Base-by-base conservation (phyloP, 2,329 filamentous ascomycete species). In the Microdochium paspali region DNA sequence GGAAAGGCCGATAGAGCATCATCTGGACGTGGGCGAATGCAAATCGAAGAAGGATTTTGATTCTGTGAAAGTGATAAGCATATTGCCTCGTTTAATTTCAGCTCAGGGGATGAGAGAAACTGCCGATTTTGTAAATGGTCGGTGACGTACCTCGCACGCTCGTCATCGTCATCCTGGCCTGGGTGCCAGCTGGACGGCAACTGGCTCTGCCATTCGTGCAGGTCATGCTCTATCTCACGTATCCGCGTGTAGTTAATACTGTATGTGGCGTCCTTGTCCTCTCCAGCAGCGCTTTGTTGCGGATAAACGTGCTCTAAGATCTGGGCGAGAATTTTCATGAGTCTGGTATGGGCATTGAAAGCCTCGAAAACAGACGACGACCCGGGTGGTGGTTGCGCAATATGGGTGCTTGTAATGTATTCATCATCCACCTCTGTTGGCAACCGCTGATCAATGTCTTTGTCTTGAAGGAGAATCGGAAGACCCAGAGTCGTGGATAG, bases 11-110 rank as follows among this genome's bases (percentile, higher is more conserved):
- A 58, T 90, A 90, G 1, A 90, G 67, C 61, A 90, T 80, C 58
- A 90, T 80, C 58, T 90, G 86, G 3, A 88, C 84, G 57, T 90
- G 85, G 1, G 84, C 84, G 61, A 87, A 90, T 13, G 82, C 77
- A 62, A 90, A 82, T 30, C 85, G 76, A 18, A 90, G 70, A 25
- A 89, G 70, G 50, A 88, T 85, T 49, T 87, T 84, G 9, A 78
- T 70, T 7, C 74, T 76, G 44, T 24, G 24, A 6, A 20, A 25
- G 7, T 4, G 1, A 13, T 12, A 7, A 12, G 6, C 20, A 23
- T 44, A n/a, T n/a, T n/a, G n/a, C n/a, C n/a, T n/a, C n/a, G n/a
- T n/a, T n/a, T n/a, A n/a, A n/a, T n/a, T n/a, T n/a, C n/a, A n/a
- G n/a, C n/a, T n/a, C n/a, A n/a, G n/a, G n/a, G n/a, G n/a, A n/a